Conservation (phyloP, 2,329 filamentous ascomycete genomes). For the Lecanosticta acicola region DNA sequence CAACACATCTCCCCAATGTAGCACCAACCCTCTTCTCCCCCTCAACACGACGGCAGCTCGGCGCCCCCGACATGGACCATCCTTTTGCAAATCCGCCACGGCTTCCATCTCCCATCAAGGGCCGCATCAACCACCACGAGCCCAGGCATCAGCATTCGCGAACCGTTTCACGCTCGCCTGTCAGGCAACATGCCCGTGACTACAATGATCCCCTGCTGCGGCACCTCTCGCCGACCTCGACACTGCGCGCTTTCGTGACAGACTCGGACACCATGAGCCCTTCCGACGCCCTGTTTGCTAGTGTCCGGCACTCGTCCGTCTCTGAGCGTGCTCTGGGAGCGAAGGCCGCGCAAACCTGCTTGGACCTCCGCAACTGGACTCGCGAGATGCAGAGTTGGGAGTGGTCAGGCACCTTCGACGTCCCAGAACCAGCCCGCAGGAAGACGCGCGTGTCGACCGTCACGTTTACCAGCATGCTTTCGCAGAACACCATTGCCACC, state of each 20-base stretch:
- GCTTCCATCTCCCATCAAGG: constrained; percentile 18
- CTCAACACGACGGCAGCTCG: background rate
- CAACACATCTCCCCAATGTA: background rate
- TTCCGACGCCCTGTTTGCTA: constrained; percentile 42
- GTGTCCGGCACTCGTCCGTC: constrained; percentile 57
- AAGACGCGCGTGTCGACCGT: constrained; percentile 23
- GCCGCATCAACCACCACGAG: background rate
- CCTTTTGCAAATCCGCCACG: constrained; percentile 28
- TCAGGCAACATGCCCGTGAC: constrained; percentile 24
- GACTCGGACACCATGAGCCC: constrained; percentile 15
- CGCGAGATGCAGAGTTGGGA: constrained; percentile 62
- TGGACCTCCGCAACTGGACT: constrained; percentile 68
- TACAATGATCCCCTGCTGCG: constrained; percentile 47
- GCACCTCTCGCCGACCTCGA: constrained; percentile 56
- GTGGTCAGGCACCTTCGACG: constrained; percentile 50
- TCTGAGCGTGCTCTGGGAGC: constrained; percentile 67
- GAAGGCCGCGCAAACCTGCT: constrained; percentile 63
- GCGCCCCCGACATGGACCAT: background rate
- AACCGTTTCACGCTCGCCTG: constrained; percentile 28
- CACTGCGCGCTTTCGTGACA: constrained; percentile 56
- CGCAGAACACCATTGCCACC: constrained; percentile 6
- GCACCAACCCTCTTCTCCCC: background rate
- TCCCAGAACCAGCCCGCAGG: constrained; percentile 30
- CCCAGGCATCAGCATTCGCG: constrained; percentile 21
- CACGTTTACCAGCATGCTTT: constrained; percentile 3